phyloP scores from a whole-genome alignment of 768 basidiomycete genomes.

The Lentinula sp. region DNA sequence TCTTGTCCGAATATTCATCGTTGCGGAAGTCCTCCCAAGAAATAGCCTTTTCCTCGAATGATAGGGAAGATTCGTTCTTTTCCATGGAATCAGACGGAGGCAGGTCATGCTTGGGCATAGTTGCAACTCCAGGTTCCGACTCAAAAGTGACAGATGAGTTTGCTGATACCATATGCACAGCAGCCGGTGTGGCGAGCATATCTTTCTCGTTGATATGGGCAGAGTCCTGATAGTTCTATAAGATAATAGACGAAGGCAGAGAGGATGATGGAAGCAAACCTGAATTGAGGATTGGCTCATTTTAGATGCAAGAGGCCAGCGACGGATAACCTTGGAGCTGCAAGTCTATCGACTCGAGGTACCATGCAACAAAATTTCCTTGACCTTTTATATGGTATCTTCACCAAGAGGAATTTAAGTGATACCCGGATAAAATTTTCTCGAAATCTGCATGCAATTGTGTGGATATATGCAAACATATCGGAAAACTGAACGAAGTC shows the following conservation, averaged over 20 bases:
- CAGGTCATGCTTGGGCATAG: background rate
- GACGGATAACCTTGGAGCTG: background rate
- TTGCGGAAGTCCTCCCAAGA: constrained; percentile 33
- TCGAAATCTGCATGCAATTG: background rate
- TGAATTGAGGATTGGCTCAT: background rate
- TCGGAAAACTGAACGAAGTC: background rate
- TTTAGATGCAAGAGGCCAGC: background rate
- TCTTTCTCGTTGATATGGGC: background rate
- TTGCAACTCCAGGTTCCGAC: background rate
- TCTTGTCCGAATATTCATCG: constrained; percentile 30
- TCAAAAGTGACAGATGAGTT: background rate
- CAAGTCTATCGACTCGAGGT: background rate
- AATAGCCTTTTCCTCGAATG: constrained; percentile 4
- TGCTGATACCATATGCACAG: background rate
- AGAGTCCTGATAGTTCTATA: background rate
- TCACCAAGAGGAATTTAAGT: background rate
- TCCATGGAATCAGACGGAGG: background rate
- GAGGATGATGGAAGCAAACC: background rate
- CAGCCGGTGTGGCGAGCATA: background rate
- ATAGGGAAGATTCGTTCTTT: constrained; percentile 14
- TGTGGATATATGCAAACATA: background rate
- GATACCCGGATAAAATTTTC: background rate
- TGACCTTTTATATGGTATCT: background rate
- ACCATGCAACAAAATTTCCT: background rate
- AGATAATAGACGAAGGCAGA: background rate